These are phyloP conservation scores for Colletotrichum zoysiae DNA, from an alignment of 2,329 filamentous ascomycete species.

Conservation along the genomic window DNA sequence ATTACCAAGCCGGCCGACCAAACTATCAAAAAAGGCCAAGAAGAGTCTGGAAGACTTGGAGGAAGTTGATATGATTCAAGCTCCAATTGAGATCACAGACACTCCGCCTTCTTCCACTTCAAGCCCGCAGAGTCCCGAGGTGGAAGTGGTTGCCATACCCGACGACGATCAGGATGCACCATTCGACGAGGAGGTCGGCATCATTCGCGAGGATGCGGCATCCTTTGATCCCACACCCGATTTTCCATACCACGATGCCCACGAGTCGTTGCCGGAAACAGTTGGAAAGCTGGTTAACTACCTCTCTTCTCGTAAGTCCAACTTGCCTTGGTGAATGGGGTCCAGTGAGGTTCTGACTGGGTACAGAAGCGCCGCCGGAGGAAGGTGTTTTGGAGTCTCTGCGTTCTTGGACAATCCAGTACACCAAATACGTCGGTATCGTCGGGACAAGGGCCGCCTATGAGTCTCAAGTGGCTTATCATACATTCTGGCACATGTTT, in stretches of 20 bases:
- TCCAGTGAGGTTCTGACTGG: slow-evolving; percentile 44
- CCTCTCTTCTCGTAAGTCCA: slow-evolving; percentile 48
- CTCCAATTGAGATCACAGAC: slow-evolving; percentile 44
- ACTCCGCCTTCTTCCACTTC: slow-evolving; percentile 53
- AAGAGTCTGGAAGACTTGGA: slow-evolving; percentile 59
- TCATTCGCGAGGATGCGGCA: slow-evolving; percentile 35
- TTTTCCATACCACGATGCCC: slow-evolving; percentile 60
- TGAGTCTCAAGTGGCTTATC: slow-evolving; percentile 59
- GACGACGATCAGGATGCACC: slow-evolving; percentile 50
- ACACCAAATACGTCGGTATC: slow-evolving; percentile 56
- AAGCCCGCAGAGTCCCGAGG: slow-evolving; percentile 58
- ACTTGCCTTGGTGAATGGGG: not conserved
- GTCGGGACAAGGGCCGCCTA: slow-evolving; percentile 52
- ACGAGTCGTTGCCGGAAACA: slow-evolving; percentile 49
- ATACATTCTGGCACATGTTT: slow-evolving; percentile 64
- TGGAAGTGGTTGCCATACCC: slow-evolving; percentile 58
- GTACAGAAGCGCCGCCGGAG: slow-evolving; percentile 57
- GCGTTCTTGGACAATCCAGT: slow-evolving; percentile 64
- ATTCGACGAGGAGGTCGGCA: slow-evolving; percentile 47
- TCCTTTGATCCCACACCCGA: slow-evolving; percentile 56
- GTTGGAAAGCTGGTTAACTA: slow-evolving; percentile 55
- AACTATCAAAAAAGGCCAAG: slow-evolving; percentile 47
- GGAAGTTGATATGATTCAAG: slow-evolving; percentile 53
- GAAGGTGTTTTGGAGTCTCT: slow-evolving; percentile 60
- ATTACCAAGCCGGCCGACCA: slow-evolving; percentile 30